phyloP scores from a whole-genome alignment of 176 grass and related monocot genomes.

The Pharus latifolius region DNA sequence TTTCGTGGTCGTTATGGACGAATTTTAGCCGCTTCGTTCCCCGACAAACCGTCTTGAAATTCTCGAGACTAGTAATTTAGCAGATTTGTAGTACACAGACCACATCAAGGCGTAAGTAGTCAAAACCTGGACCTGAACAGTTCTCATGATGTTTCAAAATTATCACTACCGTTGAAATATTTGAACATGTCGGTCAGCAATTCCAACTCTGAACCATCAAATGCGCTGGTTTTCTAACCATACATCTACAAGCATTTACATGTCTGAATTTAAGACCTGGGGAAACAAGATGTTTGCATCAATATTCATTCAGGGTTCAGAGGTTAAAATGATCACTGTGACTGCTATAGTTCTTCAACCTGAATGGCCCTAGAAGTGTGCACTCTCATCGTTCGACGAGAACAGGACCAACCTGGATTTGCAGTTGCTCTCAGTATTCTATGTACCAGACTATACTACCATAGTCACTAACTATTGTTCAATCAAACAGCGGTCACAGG shows the following conservation, averaged over 20 bases:
- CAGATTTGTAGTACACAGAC: no score
- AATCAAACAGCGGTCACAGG: not conserved
- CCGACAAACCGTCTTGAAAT: not conserved
- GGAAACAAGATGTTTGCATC: not conserved
- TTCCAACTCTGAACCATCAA: not conserved
- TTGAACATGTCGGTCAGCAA: not conserved
- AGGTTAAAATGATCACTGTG: not conserved
- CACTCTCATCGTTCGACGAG: not conserved
- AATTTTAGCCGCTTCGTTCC: not conserved
- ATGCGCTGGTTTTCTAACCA: not conserved
- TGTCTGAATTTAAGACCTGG: no score
- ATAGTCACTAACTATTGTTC: not conserved
- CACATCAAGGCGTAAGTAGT: no score
- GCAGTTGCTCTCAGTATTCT: not conserved
- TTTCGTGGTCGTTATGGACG: slow-evolving; percentile 1
- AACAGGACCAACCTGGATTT: not conserved
- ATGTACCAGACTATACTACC: not conserved
- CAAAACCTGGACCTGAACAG: not conserved
- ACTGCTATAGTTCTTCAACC: not conserved
- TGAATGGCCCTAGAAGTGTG: not conserved
- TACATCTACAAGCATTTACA: not conserved
- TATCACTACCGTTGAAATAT: not conserved
- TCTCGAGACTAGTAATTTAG: not conserved
- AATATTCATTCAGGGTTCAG: not conserved
- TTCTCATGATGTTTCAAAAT: not conserved